These are phyloP conservation scores for Cercospora berteroae DNA, from an alignment of 2,329 filamentous ascomycete species.

Conservation along the genomic window DNA sequence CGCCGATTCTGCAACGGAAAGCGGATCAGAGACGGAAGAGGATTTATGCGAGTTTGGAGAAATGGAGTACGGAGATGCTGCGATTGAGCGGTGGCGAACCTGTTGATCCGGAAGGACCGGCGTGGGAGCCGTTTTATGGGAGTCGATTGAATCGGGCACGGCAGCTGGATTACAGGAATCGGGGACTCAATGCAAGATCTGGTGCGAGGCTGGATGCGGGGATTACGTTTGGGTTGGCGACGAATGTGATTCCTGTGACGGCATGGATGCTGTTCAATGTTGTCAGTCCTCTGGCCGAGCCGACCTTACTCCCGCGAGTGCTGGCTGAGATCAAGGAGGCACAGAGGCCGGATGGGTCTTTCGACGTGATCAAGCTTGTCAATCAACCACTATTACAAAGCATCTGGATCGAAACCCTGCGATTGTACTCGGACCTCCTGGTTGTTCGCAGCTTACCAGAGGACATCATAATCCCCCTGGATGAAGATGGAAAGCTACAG, in stretches of 20 bases:
- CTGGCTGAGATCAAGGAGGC: constrained; percentile 31
- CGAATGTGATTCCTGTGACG: constrained; percentile 37
- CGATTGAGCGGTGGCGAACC: constrained; percentile 27
- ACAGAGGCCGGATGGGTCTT: constrained; percentile 26
- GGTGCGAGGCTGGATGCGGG: constrained; percentile 32
- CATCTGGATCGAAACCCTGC: constrained; percentile 37
- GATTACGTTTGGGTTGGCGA: constrained; percentile 35
- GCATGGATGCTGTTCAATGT: constrained; percentile 39
- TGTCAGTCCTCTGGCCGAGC: constrained; percentile 30
- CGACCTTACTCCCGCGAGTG: constrained; percentile 29
- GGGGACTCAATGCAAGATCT: constrained; percentile 26
- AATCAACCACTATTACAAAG: constrained; percentile 37
- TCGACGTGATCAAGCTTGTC: constrained; percentile 32
- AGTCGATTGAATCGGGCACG: constrained; percentile 33
- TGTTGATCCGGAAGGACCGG: constrained; percentile 30
- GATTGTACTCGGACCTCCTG: constrained; percentile 36
- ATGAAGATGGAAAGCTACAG: constrained; percentile 29
- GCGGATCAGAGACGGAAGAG: constrained; percentile 26
- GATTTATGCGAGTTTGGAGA: constrained; percentile 30
- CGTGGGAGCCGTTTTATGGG: constrained; percentile 34
- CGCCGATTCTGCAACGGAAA: constrained; percentile 29
- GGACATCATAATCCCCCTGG: constrained; percentile 32
- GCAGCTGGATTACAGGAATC: constrained; percentile 31
- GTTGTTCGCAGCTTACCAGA: constrained; percentile 34
- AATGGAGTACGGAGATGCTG: constrained; percentile 31